Evolutionary conservation across 139 green algal species (phyloP), one percentile per base, ranked within the genome.

Genomic region (Volvox reticuliferus): DNA sequence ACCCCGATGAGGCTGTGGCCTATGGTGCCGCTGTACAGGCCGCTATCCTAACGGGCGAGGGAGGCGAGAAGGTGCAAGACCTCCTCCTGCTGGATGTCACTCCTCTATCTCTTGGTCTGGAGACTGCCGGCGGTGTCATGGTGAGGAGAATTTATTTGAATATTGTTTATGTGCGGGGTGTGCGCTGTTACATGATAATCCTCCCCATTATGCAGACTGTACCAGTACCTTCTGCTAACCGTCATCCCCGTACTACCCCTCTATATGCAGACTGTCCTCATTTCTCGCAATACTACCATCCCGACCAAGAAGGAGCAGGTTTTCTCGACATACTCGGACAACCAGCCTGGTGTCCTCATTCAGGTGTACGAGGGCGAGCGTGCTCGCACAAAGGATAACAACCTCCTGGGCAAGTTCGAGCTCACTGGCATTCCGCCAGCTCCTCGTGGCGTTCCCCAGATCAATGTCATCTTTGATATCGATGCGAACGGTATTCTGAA

Each of bases 261-360:
- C 65, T 28, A 95, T 32, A 26, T 30, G 82, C 82, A 88, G 82
- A 99, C 98, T 0, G 93, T 94, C n/a, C 95, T 99, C 32, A 99
- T 99, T 89, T 93, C 94, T 3, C 96, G 98, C 73, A 99, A 99
- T 96, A 99, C 98, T 80, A 99, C 98, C 82, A 97, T 99, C 80
- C 98, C 98, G 81, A 99, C 97, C 85, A 99, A 99, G 97, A 99
- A 99, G 96, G 98, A 99, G 96, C 97, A 99, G 96, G 94, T 99
- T 21, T 99, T 99, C 97, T 99, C 96, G 50, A 99, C 98, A 44
- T 99, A 99, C 95, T 95, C 95, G 19, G 98, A 99, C 95, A 99
- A 99, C 96, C 98, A 99, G 97, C 98, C 98, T 0, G 98, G 96
- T 33, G 98, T 99, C 93, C 96, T 99, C 55, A 99, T 99, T 90